Conservation (phyloP, 1,284 basidiomycete species). For the Trichosporon ovoides region DNA sequence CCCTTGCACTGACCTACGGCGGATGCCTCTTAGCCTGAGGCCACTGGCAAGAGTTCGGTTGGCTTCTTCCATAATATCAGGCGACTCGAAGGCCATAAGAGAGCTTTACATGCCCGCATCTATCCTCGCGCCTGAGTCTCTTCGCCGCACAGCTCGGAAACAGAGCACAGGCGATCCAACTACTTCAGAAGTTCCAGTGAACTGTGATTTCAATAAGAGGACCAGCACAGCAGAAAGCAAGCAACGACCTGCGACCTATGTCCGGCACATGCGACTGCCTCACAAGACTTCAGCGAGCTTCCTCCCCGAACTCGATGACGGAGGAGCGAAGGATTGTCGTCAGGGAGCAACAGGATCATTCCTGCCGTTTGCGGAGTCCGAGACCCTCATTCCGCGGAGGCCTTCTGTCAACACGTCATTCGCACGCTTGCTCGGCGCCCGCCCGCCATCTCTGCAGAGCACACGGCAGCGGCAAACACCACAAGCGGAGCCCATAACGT, state of each 20-base stretch:
- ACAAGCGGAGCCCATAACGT: too few relatives aligned
- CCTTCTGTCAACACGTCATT: not conserved
- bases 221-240: not conserved
- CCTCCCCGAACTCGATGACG: not conserved
- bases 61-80: not conserved
- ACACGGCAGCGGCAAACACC: too few relatives aligned
- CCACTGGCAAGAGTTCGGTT: too few relatives aligned
- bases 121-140: too few relatives aligned
- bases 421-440: not conserved
- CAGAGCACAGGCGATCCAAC: too few relatives aligned
- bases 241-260: not conserved
- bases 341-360: not conserved
- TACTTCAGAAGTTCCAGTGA: too few relatives aligned
- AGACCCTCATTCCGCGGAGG: not conserved
- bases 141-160: too few relatives aligned
- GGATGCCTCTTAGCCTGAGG: too few relatives aligned
- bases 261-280: not conserved
- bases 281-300: not conserved
- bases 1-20: too few relatives aligned
- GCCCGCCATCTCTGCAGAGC: not conserved
- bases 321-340: not conserved
- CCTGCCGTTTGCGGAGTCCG: constrained; percentile 4
- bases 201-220: too few relatives aligned
- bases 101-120: too few relatives aligned
- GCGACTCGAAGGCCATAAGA: too few relatives aligned